Percentiles rank a stretch among this genome's conserved stretches.
Evolutionary conservation across 106 monocot species (phyloP).

Genomic region (Dendrobium officinale): DNA sequence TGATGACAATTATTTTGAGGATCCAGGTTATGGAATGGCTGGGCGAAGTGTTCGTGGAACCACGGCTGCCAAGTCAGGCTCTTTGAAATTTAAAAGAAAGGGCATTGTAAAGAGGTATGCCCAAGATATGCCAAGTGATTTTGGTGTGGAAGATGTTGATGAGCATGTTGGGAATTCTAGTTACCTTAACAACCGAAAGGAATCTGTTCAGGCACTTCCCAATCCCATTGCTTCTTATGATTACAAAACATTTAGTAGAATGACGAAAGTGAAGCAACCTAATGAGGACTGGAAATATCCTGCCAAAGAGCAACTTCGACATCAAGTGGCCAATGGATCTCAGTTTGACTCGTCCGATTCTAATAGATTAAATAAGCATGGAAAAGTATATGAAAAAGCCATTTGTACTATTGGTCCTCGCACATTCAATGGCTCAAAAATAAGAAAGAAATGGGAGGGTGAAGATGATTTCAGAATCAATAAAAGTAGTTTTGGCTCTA

Average conservation of each 20-base stretch:
- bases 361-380: neutral
- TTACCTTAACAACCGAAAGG: neutral
- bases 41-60: neutral
- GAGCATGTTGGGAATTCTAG: neutral
- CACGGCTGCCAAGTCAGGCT: neutral
- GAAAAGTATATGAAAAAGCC: conserved; percentile 7
- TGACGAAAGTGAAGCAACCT: conserved; percentile 17
- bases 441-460: conserved; percentile 24
- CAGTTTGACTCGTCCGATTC: conserved; percentile 14
- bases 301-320: conserved; percentile 6
- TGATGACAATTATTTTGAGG: conserved; percentile 21
- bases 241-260: neutral
- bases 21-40: conserved; percentile 11
- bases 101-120: neutral
- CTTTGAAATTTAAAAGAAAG: neutral
- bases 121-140: neutral
- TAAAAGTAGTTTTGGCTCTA: conserved; percentile 13
- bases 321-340: conserved; percentile 12
- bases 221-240: conserved; percentile 4
- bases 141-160: neutral
- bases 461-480: conserved; percentile 10
- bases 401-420: neutral
- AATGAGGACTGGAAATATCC: conserved; percentile 18
- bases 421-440: conserved; percentile 18
- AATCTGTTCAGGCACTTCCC: neutral